Conservation (phyloP, 192 early-diverging fungal genomes). For the Coemansia sp. region DNA sequence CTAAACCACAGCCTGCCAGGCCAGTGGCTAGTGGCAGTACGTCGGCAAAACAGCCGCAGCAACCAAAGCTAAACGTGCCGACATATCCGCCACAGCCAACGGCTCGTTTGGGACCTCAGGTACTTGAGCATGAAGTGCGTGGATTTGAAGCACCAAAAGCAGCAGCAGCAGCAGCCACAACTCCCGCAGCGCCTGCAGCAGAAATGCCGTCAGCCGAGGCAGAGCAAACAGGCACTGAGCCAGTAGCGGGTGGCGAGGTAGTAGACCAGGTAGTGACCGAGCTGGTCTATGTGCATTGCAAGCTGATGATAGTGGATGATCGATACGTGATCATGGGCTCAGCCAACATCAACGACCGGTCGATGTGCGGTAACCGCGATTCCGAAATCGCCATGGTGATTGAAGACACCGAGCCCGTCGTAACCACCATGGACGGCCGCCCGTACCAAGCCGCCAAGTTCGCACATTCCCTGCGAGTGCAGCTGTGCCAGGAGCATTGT, state of each 20-base stretch:
- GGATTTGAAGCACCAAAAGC: conserved; percentile 6
- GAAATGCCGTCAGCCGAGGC: neutral
- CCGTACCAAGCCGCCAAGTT: conserved; percentile 72
- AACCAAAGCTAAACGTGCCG: neutral
- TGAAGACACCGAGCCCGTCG: conserved; percentile 67
- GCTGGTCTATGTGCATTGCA: conserved; percentile 83
- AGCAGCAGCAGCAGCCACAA: too few relatives aligned
- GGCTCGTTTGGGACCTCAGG: conserved; percentile 25
- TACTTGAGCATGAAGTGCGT: conserved; percentile 45
- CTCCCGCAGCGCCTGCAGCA: neutral
- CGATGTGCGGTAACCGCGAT: conserved; percentile 80
- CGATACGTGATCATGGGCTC: conserved; percentile 77
- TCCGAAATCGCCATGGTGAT: conserved; percentile 85
- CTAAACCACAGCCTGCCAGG: neutral
- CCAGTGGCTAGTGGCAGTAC: neutral
- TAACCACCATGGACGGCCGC: conserved; percentile 70
- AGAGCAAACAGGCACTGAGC: too few relatives aligned
- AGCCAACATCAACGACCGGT: conserved; percentile 91
- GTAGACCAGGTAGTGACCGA: conserved; percentile 65
- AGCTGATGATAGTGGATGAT: conserved; percentile 87
- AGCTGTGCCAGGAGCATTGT: conserved; percentile 80
- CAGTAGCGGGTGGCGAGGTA: conserved; percentile 8
- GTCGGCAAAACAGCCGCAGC: neutral
- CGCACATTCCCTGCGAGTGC: conserved; percentile 69
- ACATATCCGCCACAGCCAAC: conserved; percentile 20